Evolutionary conservation across 2,329 filamentous ascomycete species (phyloP), one percentile per base, ranked within the genome.

Genomic region (Fusarium pininemorale): DNA sequence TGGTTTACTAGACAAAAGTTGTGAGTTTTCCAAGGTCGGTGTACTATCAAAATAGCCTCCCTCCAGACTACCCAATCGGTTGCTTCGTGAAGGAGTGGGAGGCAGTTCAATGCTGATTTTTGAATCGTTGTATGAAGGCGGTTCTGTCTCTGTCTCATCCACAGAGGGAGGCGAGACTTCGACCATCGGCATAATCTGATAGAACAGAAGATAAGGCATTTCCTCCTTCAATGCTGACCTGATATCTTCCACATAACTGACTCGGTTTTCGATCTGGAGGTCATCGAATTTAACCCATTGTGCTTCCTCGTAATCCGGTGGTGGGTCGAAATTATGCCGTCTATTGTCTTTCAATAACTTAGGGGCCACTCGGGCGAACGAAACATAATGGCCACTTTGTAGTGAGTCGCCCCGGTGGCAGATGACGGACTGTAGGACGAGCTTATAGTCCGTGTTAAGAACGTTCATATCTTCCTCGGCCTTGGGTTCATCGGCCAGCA

Each of bases 251-350:
- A 98, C 91, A 62, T 92, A 88, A 0, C 87, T 88, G 7, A 98
- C 92, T 32, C 96, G 90, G 63, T 91, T 87, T 41, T 89, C 85
- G 2, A 90, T 85, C 35, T 83, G 80, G n/a, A 98, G 85, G 80
- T 99, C 96, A 79, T 99, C 96, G 77, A 98, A 98, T 42, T 92
- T 92, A 80, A 98, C 91, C 96, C 96, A 99, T 72, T 91, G 90
- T 18, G 92, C 90, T 70, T 93, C 89, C 67, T 91, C 86, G 76
- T 94, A 93, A 63, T 90, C 87, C 18, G 90, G 90, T 13, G 90
- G 90, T 5, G 88, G 88, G 68, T 88, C 89, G 73, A 80, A 86
- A 77, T 85, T 87, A 79, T 87, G 85, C 54, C 85, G 83, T 74
- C 89, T 81, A 75, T 91, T 91, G 64, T 90, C 89, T 22, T 87